Evolutionary conservation across 1,284 basidiomycete species (phyloP).

Genomic region (Papiliotrema fonsecae): DNA sequence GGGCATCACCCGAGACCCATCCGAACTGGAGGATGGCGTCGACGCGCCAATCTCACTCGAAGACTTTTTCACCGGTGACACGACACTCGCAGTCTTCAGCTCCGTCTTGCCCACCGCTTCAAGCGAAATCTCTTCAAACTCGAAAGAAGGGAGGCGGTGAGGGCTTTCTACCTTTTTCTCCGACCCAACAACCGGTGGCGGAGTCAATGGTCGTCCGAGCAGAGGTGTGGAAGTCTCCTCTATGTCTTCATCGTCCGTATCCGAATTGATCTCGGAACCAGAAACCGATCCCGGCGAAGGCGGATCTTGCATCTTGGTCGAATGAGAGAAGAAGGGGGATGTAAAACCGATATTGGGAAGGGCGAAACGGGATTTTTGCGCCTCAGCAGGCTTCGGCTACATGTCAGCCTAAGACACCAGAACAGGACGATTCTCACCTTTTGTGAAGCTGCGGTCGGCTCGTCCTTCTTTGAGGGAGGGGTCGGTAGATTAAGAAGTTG

Average conservation of each 20-base stretch:
- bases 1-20: no score
- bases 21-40: not conserved
- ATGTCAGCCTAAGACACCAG: no score
- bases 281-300: not conserved
- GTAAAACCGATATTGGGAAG: constrained; percentile 33
- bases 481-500: constrained; percentile 30
- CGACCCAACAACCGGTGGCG: constrained; percentile 19
- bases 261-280: not conserved
- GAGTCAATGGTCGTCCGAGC: constrained; percentile 35
- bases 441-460: not conserved
- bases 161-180: constrained; percentile 27
- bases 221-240: constrained; percentile 1
- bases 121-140: constrained; percentile 36
- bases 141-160: constrained; percentile 42
- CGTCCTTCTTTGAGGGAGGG: constrained; percentile 24
- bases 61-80: constrained; percentile 4
- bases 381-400: constrained; percentile 16
- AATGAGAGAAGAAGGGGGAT: constrained; percentile 5
- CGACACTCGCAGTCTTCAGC: constrained; percentile 4
- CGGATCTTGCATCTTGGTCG: not conserved
- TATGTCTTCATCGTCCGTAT: not conserved
- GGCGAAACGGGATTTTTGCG: constrained; percentile 31
- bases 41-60: not conserved
- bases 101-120: constrained; percentile 8
- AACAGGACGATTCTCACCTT: no score